Percentiles rank a stretch among this genome's conserved stretches.
Evolutionary conservation across 2,329 filamentous ascomycete genomes (phyloP).

Genomic region (Rhynchosporium agropyri): DNA sequence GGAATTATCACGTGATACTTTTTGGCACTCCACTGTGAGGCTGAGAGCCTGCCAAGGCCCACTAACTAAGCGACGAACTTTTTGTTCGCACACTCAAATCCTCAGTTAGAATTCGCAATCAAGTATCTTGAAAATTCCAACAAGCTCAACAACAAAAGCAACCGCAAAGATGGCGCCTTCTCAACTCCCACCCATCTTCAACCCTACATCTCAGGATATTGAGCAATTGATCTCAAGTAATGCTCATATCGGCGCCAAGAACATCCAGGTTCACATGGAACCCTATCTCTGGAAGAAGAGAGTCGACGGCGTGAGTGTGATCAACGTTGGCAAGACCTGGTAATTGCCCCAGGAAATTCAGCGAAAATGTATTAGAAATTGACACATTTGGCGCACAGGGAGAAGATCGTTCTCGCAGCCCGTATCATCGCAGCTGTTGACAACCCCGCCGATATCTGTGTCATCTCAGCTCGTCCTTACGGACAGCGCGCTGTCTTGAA

Average conservation of each 20-base stretch:
- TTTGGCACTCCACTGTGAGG: no score
- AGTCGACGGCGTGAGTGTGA: conserved; percentile 95
- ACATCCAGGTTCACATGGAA: conserved; percentile 82
- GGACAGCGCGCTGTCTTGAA: conserved; percentile 99
- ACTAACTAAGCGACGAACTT: conserved; percentile 13
- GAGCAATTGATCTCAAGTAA: conserved; percentile 99
- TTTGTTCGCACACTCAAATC: conserved; percentile 12
- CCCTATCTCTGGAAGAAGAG: conserved; percentile 99
- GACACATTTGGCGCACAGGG: conserved; percentile 59
- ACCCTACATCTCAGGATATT: conserved; percentile 95
- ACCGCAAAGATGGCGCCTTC: conserved; percentile 87
- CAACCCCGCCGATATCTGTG: conserved; percentile 99
- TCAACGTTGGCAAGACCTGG: conserved; percentile 99
- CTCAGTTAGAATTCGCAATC: no score
- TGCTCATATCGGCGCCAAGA: conserved; percentile 97
- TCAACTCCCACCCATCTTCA: conserved; percentile 94
- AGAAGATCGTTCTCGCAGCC: conserved; percentile 99
- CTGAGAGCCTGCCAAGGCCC: background rate
- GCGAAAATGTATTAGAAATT: conserved; percentile 26
- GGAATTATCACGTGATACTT: no score
- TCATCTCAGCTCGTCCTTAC: conserved; percentile 99
- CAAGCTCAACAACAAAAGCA: conserved; percentile 26
- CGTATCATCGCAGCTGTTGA: conserved; percentile 98
- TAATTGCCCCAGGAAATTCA: conserved; percentile 47
- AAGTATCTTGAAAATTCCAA: conserved; percentile 22